Base-by-base conservation (phyloP, 2,329 filamentous ascomycete genomes). In the Arthroderma sp. region DNA sequence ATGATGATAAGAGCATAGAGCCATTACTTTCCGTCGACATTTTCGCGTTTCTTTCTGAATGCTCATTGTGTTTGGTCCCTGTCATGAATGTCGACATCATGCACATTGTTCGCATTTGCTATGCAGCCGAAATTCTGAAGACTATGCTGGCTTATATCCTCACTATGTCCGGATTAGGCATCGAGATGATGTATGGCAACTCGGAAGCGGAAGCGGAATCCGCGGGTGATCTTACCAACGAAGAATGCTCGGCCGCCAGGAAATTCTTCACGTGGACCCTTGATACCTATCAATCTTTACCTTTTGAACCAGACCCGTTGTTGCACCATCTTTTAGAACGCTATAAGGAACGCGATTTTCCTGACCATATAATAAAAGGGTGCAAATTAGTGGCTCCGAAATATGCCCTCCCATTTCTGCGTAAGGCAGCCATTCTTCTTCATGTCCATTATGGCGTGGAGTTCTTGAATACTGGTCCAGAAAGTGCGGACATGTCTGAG, bases 371-470 rank as follows among this genome's bases (percentile, higher is more conserved):
- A 6, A 53, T 61, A 41, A 60, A 43, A n/a, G 31, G 58, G 1
- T 48, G 66, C 29, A 54, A 58, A 10, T 58, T 58, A 32, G 54
- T 69, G 3, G 73, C 86, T 27, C 78, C 80, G 50, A 87, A 82
- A 56, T 98, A 96, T 57, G 86, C 87, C 3, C 71, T 95, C n/a
- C 73, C 79, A 0, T 98, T 95, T 67, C 70, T 98, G 34, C 82
- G 91, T 48, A 98, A 98, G 66, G 74, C 75, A 5, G 74, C 80
- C 38, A 76, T 98, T 40, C 76, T 96, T 33, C 76, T 96, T 51
- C 82, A 96, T 60, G 82, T 93, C 48, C 83, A 86, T 54, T 87
- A 85, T 58, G 89, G 89, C 11, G 78, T 96, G 42, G 85, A 94
- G 53, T 88, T 96, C 56, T 83, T 83, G 37, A 80, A 74, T 56